Evolutionary conservation across 2,329 filamentous ascomycete genomes (phyloP).

Genomic region (Apiospora sp.): DNA sequence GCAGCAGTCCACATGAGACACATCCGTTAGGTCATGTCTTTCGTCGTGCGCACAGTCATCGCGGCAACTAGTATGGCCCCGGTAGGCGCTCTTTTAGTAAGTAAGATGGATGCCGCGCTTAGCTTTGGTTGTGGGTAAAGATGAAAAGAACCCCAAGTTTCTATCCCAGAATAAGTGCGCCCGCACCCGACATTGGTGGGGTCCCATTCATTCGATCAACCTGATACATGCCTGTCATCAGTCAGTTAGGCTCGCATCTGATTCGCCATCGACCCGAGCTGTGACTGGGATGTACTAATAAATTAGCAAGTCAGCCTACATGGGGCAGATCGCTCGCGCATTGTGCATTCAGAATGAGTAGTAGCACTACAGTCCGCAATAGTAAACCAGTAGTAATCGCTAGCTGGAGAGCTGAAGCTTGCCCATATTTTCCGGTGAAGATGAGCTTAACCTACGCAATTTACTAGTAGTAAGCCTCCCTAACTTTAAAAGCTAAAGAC

Average conservation of each 20-base stretch:
- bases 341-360: not conserved
- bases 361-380: not conserved
- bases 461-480: not conserved
- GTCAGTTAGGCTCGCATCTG: not conserved
- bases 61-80: not conserved
- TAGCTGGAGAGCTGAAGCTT: not conserved
- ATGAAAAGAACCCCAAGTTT: not conserved
- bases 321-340: not conserved
- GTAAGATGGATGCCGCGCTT: not conserved
- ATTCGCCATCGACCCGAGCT: not conserved
- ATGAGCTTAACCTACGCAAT: not conserved
- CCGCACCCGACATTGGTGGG: not conserved
- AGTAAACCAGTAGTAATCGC: not conserved
- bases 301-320: not conserved
- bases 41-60: not conserved
- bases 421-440: not conserved
- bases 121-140: not conserved
- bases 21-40: not conserved
- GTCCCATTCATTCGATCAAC: not conserved
- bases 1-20: not conserved
- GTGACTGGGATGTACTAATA: not conserved
- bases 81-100: not conserved
- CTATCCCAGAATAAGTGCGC: not conserved
- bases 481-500: not conserved
- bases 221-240: not conserved